phyloP scores from a whole-genome alignment of 83 land plant species.

The Picea abies region DNA sequence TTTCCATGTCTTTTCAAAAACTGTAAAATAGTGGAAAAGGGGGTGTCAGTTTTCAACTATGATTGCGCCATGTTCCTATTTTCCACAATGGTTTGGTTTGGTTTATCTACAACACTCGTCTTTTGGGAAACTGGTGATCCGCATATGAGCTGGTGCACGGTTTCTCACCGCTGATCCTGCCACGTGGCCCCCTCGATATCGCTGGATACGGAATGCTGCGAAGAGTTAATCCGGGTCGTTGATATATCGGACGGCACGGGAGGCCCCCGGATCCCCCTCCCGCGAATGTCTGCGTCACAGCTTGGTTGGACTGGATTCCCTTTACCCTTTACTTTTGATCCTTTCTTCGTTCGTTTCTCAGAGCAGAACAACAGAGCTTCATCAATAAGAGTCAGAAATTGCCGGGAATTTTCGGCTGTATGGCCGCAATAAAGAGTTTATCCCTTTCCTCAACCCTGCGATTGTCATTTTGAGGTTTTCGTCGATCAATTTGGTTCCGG shows the following conservation, averaged over 20 bases:
- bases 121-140: too few relatives aligned
- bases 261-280: not conserved
- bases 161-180: too few relatives aligned
- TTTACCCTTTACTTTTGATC: not conserved
- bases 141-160: too few relatives aligned
- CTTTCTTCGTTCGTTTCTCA: not conserved
- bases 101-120: too few relatives aligned
- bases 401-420: not conserved
- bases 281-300: conserved; percentile 7
- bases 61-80: too few relatives aligned
- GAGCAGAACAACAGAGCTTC: too few relatives aligned
- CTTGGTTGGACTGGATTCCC: not conserved
- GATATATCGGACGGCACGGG: not conserved
- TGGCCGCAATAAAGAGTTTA: not conserved
- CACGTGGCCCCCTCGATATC: not conserved
- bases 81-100: too few relatives aligned
- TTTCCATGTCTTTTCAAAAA: too few relatives aligned
- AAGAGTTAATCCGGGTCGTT: not conserved
- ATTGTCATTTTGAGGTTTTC: not conserved
- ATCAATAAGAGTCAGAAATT: not conserved
- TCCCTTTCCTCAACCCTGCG: too few relatives aligned
- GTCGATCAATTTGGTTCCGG: not conserved
- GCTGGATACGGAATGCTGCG: not conserved
- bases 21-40: too few relatives aligned
- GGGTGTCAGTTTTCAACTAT: too few relatives aligned